Evolutionary conservation across 257 asterid genomes (phyloP), one percentile per base, ranked within the genome.

Genomic region (Ophiorrhiza pumila): DNA sequence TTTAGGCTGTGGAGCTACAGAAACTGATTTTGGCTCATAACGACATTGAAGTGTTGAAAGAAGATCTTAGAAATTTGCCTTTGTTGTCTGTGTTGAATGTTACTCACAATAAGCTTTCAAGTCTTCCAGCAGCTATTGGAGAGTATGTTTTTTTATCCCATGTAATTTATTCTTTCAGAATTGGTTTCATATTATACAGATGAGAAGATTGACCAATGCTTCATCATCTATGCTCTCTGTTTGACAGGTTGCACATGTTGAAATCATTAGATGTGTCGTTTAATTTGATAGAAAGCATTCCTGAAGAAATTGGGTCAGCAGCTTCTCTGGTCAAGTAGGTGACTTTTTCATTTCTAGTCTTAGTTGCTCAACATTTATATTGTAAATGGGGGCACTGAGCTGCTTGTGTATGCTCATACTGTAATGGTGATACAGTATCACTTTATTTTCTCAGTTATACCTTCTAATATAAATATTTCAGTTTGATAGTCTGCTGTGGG

Each of bases 21-120:
- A 92, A 95, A 90, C 84, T 95, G 79, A 95, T 95, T 81, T 78
- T 95, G 81, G 99, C 97, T 69, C 98, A 91, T 80, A 95, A 95
- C 74, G 79, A 84, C 39, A 91, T 95, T 66, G 97, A 87, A 80
- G 78, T 77, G 52, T 80, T 95, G 77, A 87, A 85, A 84, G 98
- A 92, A 77, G 97, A 95, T 68, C 73, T 95, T 80, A 88, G 81
- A 79, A 91, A 95, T 83, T 76, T 95, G 85, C 84, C 89, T 71
- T 77, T 83, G 25, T 76, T 95, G 67, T 79, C 84, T 14, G 97
- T 89, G 31, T 69, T 92, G 71, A 95, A 95, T 85, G 90, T 95
- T 61, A 84, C 92, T 73, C 91, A 92, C 84, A 95, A 95, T 84
- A 90, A 91, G 83, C 88, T 94, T 68, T 76, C 97, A 4, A 74